These are phyloP conservation scores for Waitea zeae DNA, from an alignment of 1,284 basidiomycete genomes.

Conservation along the genomic window DNA sequence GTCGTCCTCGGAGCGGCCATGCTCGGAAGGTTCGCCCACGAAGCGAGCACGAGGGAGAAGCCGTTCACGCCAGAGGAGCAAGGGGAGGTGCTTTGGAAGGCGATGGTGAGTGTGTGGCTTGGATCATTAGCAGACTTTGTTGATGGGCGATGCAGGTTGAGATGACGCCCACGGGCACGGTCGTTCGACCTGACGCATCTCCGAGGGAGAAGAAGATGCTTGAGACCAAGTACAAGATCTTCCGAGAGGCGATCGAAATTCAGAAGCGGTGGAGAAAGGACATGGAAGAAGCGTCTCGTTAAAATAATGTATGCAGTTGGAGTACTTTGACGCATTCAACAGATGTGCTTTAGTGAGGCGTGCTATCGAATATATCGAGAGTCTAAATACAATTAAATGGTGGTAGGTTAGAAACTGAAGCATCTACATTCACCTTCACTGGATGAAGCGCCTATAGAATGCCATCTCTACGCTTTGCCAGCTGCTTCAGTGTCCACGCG, in stretches of 20 bases:
- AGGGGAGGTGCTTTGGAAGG: slow-evolving; percentile 69
- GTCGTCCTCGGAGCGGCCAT: slow-evolving; percentile 92
- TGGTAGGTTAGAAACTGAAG: too few species aligned
- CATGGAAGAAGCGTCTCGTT: slow-evolving; percentile 47
- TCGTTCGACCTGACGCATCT: slow-evolving; percentile 52
- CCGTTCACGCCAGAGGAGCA: slow-evolving; percentile 24
- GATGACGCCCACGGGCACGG: slow-evolving; percentile 79
- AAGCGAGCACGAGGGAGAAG: slow-evolving; percentile 25
- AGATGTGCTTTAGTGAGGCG: too few species aligned
- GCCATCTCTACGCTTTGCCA: slow-evolving; percentile 10
- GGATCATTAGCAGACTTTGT: too few species aligned
- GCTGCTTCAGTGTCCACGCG: slow-evolving; percentile 61
- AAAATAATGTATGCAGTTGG: too few species aligned
- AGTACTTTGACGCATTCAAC: too few species aligned
- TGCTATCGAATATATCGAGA: too few species aligned
- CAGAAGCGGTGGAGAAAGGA: slow-evolving; percentile 71
- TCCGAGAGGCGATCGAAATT: slow-evolving; percentile 74
- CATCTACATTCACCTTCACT: too few species aligned
- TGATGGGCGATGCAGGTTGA: slow-evolving; percentile 21
- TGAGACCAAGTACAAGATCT: slow-evolving; percentile 90
- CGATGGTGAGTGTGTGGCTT: slow-evolving; percentile 51
- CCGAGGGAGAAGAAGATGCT: slow-evolving; percentile 55
- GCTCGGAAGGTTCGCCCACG: slow-evolving; percentile 78
- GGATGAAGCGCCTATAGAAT: too few species aligned
- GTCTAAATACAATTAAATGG: too few species aligned